A percentile compares a stretch with the other conserved stretches of the same genome.
Conservation (phyloP, 2,329 filamentous ascomycete genomes). For the Sporothrix protearum region DNA sequence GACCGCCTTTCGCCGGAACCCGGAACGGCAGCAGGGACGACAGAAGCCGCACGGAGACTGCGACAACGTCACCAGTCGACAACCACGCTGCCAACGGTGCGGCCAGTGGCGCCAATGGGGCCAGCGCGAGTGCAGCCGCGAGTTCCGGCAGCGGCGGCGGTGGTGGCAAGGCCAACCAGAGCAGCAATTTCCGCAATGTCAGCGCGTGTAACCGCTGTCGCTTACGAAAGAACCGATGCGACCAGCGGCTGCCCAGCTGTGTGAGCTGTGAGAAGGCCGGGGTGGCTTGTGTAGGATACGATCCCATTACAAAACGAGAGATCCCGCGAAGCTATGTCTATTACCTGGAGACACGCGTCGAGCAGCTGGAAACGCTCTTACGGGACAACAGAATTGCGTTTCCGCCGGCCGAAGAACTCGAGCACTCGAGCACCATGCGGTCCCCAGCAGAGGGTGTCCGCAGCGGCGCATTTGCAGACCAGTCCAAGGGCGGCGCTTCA, state of each 20-base stretch:
- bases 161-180: slow-evolving; percentile 50
- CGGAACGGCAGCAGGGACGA: slow-evolving; percentile 26
- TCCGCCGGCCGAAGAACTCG: slow-evolving; percentile 67
- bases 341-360: slow-evolving; percentile 83
- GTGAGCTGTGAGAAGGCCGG: slow-evolving; percentile 89
- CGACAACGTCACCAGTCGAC: slow-evolving; percentile 1
- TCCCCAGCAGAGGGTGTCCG: slow-evolving; percentile 18
- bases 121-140: slow-evolving; percentile 33
- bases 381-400: slow-evolving; percentile 66
- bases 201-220: slow-evolving; percentile 93
- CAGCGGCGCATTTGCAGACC: slow-evolving; percentile 31
- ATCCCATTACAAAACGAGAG: slow-evolving; percentile 93
- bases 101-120: slow-evolving; percentile 25
- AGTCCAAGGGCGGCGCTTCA: slow-evolving; percentile 34
- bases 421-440: slow-evolving; percentile 39
- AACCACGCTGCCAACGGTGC: slow-evolving; percentile 6
- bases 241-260: slow-evolving; percentile 87
- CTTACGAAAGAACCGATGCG: slow-evolving; percentile 88
- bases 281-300: slow-evolving; percentile 89
- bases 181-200: slow-evolving; percentile 75
- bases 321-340: slow-evolving; percentile 94
- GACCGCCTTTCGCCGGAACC: slow-evolving; percentile 44
- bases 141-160: slow-evolving; percentile 32
- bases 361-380: slow-evolving; percentile 76
- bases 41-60: not conserved